Evolutionary conservation across 2,329 filamentous ascomycete genomes (phyloP).

Genomic region (Myriosclerotinia duriaeana): DNA sequence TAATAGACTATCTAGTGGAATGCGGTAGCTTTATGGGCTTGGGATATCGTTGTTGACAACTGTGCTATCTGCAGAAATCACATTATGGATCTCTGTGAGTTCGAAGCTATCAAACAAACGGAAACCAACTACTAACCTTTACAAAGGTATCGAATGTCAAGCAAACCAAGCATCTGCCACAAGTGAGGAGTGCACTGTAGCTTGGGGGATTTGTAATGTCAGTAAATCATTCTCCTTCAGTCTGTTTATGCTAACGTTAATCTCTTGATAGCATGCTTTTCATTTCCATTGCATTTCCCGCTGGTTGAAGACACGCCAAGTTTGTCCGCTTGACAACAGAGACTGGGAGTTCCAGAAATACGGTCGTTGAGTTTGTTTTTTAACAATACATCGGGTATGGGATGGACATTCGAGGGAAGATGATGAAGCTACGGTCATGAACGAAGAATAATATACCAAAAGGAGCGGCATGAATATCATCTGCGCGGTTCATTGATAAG

Average conservation of each 20-base stretch:
- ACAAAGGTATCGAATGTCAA: slow-evolving; percentile 89
- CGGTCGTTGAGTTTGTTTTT: slow-evolving; percentile 55
- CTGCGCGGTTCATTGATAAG: slow-evolving; percentile 6
- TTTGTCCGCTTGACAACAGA: slow-evolving; percentile 94
- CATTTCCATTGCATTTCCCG: slow-evolving; percentile 99
- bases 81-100: slow-evolving; percentile 96
- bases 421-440: slow-evolving; percentile 10
- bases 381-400: background rate
- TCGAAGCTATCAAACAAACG: background rate
- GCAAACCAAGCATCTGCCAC: slow-evolving; percentile 97
- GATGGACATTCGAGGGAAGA: slow-evolving; percentile 8
- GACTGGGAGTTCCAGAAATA: slow-evolving; percentile 99
- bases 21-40: slow-evolving; percentile 95
- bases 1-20: slow-evolving; percentile 70
- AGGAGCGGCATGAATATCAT: slow-evolving; percentile 18
- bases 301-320: slow-evolving; percentile 98
- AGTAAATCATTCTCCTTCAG: slow-evolving; percentile 43
- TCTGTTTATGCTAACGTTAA: slow-evolving; percentile 19
- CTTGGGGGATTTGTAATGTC: slow-evolving; percentile 99
- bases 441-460: slow-evolving; percentile 18
- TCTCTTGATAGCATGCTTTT: slow-evolving; percentile 77
- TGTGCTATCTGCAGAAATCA: slow-evolving; percentile 99
- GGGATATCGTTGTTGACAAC: slow-evolving; percentile 99
- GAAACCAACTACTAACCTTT: slow-evolving; percentile 25
- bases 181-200: slow-evolving; percentile 96